Evolutionary conservation across 306 rosid species (phyloP).

Genomic region (Trichosanthes cucumerina): DNA sequence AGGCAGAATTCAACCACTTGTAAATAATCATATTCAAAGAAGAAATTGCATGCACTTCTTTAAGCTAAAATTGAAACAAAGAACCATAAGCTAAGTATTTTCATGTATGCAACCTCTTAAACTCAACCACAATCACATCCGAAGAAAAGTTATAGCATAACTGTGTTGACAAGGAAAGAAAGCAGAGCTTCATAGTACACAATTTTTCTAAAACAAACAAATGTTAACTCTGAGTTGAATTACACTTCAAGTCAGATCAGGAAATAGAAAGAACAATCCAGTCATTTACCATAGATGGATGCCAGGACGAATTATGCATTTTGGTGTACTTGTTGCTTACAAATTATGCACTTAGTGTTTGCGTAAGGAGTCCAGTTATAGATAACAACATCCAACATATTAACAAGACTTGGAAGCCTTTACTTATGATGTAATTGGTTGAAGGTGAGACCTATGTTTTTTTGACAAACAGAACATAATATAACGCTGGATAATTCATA

Average conservation of each 20-base stretch:
- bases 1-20: too few species aligned
- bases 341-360: slow-evolving; percentile 77
- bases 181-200: background rate
- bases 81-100: too few species aligned
- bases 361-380: slow-evolving; percentile 88
- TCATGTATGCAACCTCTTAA: too few species aligned
- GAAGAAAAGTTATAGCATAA: background rate
- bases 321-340: slow-evolving; percentile 97
- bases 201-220: background rate
- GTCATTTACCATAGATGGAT: background rate
- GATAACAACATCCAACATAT: background rate
- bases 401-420: background rate
- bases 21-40: too few species aligned
- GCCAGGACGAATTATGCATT: slow-evolving; percentile 22
- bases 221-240: background rate
- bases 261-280: background rate
- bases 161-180: background rate
- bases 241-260: background rate
- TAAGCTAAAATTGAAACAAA: too few species aligned
- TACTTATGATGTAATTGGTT: background rate
- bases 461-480: background rate
- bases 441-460: background rate
- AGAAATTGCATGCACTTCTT: too few species aligned
- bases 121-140: background rate
- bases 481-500: background rate